A percentile compares a stretch with the other conserved stretches of the same genome.
These are phyloP conservation scores for Linderina pennispora DNA, from an alignment of 192 early-diverging fungal genomes.

Conservation along the genomic window DNA sequence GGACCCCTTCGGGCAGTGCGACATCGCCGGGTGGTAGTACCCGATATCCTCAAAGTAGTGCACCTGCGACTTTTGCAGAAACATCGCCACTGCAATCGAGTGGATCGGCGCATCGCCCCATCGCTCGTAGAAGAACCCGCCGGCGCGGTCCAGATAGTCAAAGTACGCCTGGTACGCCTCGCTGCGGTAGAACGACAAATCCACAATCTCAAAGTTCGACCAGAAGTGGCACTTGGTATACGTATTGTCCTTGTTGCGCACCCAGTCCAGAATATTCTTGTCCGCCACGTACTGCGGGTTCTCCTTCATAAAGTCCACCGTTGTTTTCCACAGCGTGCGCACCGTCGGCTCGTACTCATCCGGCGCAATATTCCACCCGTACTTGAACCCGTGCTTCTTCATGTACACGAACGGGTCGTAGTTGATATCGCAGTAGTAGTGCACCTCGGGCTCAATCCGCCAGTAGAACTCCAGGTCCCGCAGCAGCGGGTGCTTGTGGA, in stretches of 20 bases:
- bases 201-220: conserved; percentile 75
- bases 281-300: not conserved
- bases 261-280: not conserved
- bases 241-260: not conserved
- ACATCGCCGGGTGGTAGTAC: conserved; percentile 50
- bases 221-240: conserved; percentile 63
- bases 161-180: conserved; percentile 40
- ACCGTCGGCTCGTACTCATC: conserved; percentile 4
- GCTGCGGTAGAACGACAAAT: conserved; percentile 51
- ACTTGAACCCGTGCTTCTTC: conserved; percentile 5
- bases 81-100: conserved; percentile 50
- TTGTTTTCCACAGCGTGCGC: conserved; percentile 1
- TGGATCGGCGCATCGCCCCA: conserved; percentile 50
- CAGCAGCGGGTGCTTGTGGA: conserved; percentile 6
- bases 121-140: conserved; percentile 54
- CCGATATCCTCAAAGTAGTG: conserved; percentile 61
- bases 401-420: conserved; percentile 8
- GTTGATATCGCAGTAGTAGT: conserved; percentile 7
- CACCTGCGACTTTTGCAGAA: conserved; percentile 45
- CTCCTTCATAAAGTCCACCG: not conserved
- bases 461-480: conserved; percentile 6
- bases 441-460: conserved; percentile 8
- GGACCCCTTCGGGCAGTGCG: conserved; percentile 54
- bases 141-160: conserved; percentile 42
- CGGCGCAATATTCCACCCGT: conserved; percentile 1